These are phyloP conservation scores for Chrysoporthe deuterocubensis DNA, from an alignment of 2,329 filamentous ascomycete species.

Conservation along the genomic window DNA sequence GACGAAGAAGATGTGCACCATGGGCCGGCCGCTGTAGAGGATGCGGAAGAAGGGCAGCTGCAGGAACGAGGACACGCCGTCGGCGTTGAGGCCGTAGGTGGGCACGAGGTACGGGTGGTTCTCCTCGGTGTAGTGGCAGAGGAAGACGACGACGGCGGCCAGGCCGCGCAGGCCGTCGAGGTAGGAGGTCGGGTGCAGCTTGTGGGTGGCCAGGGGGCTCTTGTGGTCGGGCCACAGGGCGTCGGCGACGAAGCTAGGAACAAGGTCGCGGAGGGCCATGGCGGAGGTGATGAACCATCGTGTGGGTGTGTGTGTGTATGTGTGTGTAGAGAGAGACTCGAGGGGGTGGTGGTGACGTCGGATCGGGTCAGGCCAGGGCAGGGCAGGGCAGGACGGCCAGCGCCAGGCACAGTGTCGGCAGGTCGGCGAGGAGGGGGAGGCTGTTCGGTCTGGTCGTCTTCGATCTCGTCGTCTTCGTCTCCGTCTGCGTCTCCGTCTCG, in stretches of 20 bases:
- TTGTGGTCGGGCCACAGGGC: slow-evolving; percentile 38
- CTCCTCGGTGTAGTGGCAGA: slow-evolving; percentile 51
- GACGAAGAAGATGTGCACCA: slow-evolving; percentile 57
- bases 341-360: neutral
- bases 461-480: neutral
- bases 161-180: slow-evolving; percentile 55
- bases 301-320: neutral
- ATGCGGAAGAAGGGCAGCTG: slow-evolving; percentile 51
- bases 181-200: slow-evolving; percentile 48
- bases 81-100: slow-evolving; percentile 44
- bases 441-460: neutral
- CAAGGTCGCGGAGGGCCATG: slow-evolving; percentile 32
- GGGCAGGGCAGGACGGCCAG: too few relatives aligned
- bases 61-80: slow-evolving; percentile 39
- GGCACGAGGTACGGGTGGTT: slow-evolving; percentile 41
- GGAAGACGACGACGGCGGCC: slow-evolving; percentile 52
- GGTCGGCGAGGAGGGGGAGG: neutral
- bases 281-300: slow-evolving; percentile 18
- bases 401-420: too few relatives aligned
- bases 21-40: slow-evolving; percentile 49
- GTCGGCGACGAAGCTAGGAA: slow-evolving; percentile 42
- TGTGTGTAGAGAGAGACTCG: neutral
- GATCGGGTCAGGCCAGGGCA: too few relatives aligned
- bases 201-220: slow-evolving; percentile 31
- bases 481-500: neutral